Evolutionary conservation across 345 rosid species (phyloP), one percentile per base, ranked within the genome.

Genomic region (Camelina hispida): DNA sequence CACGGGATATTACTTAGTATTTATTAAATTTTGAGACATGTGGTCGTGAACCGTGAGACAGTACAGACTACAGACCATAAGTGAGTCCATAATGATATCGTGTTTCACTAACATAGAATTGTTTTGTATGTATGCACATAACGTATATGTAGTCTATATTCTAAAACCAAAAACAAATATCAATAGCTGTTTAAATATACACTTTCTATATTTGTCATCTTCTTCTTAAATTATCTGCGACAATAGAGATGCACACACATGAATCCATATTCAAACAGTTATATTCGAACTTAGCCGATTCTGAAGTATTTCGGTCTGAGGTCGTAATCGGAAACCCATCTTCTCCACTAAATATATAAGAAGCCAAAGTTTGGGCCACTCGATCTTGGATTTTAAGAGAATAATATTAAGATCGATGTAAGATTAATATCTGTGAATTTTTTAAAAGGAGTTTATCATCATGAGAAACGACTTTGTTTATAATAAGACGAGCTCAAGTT

Each of bases 401-500:
- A 43, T 43, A 43, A 42, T 13, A 43, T 22, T 23, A 5, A 43
- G 52, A 5, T 62, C 35, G 67, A 62, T 13, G 64, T 53, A 34
- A 34, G 57, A 69, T 20, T 52, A 61, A 69, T 62, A 61, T 43
- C 14, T 16, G 42, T 62, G 43, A 54, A 62, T 43, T 22, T 53
- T 44, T 23, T 6, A 16, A 56, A 68, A 62, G 28, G 28, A 43
- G 12, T 43, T 28, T 62, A 35, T 69, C 64, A 76, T 76, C 70
- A 62, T 69, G 64, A 69, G 65, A 62, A 69, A 55, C 15, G 63
- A 69, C 23, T 62, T 68, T 43, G 68, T 62, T 18, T 35, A 51
- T 76, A 76, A 69, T 69, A 62, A 54, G 70, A 76, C 75, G 70
- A 69, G 51, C 16, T 69, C 80, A 76, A 76, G 70, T 69, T 62